Percentiles rank a stretch among this genome's conserved stretches.
Evolutionary conservation across 202 grass and related monocot species (phyloP).

Genomic region (Cymbopogon flexuosus): DNA sequence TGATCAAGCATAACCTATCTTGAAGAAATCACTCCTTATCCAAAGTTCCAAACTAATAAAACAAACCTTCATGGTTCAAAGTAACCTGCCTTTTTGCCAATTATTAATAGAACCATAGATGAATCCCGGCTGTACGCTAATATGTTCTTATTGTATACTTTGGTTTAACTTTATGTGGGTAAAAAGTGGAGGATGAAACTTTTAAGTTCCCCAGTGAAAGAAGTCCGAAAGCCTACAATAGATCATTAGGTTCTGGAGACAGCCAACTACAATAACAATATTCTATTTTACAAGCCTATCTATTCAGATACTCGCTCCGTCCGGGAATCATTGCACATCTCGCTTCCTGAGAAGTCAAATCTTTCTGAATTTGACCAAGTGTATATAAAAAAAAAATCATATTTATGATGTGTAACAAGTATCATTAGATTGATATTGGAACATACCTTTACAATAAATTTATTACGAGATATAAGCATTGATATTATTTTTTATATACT

Average conservation of each 20-base stretch:
- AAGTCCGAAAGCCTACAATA: constrained; percentile 17
- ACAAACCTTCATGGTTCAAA: constrained; percentile 22
- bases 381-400: no score
- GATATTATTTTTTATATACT: no score
- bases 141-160: constrained; percentile 12
- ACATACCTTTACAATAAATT: no score
- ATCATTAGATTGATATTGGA: no score
- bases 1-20: neutral
- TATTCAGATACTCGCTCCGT: no score
- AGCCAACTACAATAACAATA: neutral
- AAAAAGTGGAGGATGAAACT: constrained; percentile 33
- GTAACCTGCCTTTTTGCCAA: constrained; percentile 37
- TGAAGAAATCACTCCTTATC: constrained; percentile 12
- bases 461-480: no score
- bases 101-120: constrained; percentile 21
- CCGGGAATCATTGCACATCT: no score
- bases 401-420: no score
- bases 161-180: constrained; percentile 19
- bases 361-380: no score
- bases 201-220: constrained; percentile 17
- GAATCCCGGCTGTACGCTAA: constrained; percentile 15
- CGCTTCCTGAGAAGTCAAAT: no score
- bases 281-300: no score
- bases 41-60: neutral
- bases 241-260: constrained; percentile 23